These are phyloP conservation scores for Conringia planisiliqua DNA, from an alignment of 345 rosid genomes.

Conservation along the genomic window DNA sequence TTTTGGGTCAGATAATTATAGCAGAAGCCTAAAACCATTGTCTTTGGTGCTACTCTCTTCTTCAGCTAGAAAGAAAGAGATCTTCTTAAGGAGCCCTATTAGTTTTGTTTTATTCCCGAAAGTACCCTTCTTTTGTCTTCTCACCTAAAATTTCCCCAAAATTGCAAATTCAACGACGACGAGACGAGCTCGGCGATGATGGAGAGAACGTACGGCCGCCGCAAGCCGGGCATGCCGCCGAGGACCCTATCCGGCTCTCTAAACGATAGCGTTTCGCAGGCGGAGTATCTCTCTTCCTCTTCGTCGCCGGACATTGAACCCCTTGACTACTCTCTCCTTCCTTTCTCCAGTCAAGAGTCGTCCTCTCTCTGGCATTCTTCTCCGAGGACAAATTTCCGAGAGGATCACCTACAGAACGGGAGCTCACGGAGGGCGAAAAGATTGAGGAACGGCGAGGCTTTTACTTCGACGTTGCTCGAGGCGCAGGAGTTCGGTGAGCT, in stretches of 20 bases:
- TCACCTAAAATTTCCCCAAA: conserved; percentile 27
- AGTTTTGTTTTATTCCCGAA: conserved; percentile 8
- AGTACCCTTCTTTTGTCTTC: conserved; percentile 5
- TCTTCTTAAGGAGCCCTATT: conserved; percentile 13
- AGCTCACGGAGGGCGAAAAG: conserved; percentile 50
- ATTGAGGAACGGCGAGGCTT: conserved; percentile 45
- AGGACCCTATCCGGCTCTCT: conserved; percentile 47
- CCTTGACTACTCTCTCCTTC: conserved; percentile 50
- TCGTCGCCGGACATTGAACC: conserved; percentile 46
- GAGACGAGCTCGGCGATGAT: conserved; percentile 48
- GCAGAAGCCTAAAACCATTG: neutral
- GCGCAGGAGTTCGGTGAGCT: conserved; percentile 97
- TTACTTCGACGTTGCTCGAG: conserved; percentile 82
- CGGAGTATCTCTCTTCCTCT: conserved; percentile 45
- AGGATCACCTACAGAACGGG: conserved; percentile 31
- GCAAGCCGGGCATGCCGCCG: conserved; percentile 48
- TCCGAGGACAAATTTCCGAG: conserved; percentile 16
- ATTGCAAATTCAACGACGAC: conserved; percentile 14
- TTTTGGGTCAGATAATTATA: neutral
- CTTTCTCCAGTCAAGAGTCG: conserved; percentile 64
- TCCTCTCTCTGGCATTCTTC: conserved; percentile 53
- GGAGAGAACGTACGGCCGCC: conserved; percentile 93
- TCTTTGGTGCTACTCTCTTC: conserved; percentile 2
- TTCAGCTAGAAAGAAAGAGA: neutral
- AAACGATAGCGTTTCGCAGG: conserved; percentile 44